phyloP scores from a whole-genome alignment of 345 rosid species.

The Citrus unshiu region DNA sequence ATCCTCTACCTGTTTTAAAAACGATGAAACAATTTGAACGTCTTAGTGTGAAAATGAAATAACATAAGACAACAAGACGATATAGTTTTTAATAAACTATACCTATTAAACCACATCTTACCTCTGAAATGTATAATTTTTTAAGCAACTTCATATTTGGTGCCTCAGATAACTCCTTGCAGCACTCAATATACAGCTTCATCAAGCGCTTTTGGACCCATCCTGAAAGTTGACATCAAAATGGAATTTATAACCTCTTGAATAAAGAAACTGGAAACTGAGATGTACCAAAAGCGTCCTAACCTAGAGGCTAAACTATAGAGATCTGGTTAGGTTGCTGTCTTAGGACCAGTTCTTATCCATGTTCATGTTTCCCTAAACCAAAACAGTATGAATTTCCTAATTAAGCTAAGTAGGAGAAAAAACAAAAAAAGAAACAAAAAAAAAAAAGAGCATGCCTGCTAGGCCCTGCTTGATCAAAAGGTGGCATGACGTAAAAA shows the following conservation, averaged over 20 bases:
- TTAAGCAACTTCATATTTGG: constrained; percentile 82
- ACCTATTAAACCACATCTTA: constrained; percentile 18
- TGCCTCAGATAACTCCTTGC: constrained; percentile 60
- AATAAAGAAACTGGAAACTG: background rate
- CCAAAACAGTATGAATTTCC: background rate
- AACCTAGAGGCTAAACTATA: background rate
- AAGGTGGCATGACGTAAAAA: background rate
- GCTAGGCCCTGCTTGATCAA: background rate
- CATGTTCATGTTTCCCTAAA: background rate
- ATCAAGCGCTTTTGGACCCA: constrained; percentile 95
- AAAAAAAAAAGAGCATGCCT: background rate
- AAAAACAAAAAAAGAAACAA: background rate
- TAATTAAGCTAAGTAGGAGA: background rate
- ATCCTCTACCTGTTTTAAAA: constrained; percentile 71
- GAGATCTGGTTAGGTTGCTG: background rate
- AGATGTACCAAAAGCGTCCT: background rate
- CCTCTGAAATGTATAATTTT: constrained; percentile 81
- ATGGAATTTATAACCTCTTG: background rate
- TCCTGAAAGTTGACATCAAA: constrained; percentile 40
- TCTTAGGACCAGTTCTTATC: no score
- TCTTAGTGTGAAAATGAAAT: background rate
- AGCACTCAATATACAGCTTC: constrained; percentile 78
- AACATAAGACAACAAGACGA: background rate
- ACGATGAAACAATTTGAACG: constrained; percentile 6
- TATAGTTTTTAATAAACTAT: constrained; percentile 3